Conservation (phyloP, 257 asterid species). For the Plantago elongata region DNA sequence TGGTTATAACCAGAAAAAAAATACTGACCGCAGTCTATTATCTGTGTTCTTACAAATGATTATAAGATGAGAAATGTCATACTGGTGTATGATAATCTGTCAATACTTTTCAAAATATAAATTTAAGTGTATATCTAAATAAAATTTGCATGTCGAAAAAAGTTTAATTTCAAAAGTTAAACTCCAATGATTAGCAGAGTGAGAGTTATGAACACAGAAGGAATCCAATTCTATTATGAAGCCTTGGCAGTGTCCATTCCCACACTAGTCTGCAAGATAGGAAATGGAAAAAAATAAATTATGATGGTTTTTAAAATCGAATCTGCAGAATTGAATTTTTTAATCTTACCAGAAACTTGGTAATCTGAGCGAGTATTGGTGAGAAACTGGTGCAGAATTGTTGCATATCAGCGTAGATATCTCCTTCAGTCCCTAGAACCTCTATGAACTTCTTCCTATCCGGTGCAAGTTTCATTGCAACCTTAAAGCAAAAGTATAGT, state of each 20-base stretch:
- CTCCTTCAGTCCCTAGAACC: slow-evolving; percentile 66
- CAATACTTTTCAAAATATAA: no score
- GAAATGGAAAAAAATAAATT: slow-evolving; percentile 12
- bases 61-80: no score
- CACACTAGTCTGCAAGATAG: slow-evolving; percentile 65
- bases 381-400: slow-evolving; percentile 75
- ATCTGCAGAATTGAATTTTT: slow-evolving; percentile 1
- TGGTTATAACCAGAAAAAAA: no score
- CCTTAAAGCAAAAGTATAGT: slow-evolving; percentile 30
- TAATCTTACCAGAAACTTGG: slow-evolving; percentile 76
- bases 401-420: slow-evolving; percentile 57
- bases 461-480: slow-evolving; percentile 97
- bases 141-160: no score
- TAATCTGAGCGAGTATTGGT: slow-evolving; percentile 83
- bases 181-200: no score
- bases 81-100: no score
- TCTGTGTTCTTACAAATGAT: no score
- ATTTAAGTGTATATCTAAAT: no score
- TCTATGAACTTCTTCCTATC: slow-evolving; percentile 88
- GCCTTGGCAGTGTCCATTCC: slow-evolving; percentile 84
- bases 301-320: not conserved
- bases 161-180: no score
- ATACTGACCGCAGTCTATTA: no score
- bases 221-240: slow-evolving; percentile 21
- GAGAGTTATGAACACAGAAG: no score